These are phyloP conservation scores for Pseudotulostoma volvatum DNA, from an alignment of 495 filamentous ascomycete genomes.

Conservation along the genomic window DNA sequence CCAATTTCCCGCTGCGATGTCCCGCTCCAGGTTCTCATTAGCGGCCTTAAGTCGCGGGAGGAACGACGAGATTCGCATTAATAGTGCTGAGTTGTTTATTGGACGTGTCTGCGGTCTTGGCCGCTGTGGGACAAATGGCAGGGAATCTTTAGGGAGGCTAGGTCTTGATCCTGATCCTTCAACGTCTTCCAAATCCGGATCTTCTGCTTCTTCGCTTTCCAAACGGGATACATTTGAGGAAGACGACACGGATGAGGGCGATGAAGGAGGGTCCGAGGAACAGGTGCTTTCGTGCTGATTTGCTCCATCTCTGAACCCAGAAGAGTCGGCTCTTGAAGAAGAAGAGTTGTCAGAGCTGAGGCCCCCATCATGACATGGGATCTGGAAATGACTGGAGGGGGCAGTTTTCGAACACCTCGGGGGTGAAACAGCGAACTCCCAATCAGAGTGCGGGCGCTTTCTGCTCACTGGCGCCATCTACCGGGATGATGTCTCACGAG, in stretches of 20 bases:
- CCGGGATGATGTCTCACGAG: too few species aligned
- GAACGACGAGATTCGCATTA: slow-evolving; percentile 28
- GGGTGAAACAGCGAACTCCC: too few species aligned
- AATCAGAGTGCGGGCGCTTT: too few species aligned
- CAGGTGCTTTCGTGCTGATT: slow-evolving; percentile 27
- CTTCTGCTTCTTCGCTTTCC: slow-evolving; percentile 12
- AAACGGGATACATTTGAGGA: slow-evolving; percentile 13
- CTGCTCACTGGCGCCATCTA: too few species aligned
- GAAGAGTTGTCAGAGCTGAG: too few species aligned
- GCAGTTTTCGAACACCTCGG: too few species aligned
- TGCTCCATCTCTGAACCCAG: too few species aligned
- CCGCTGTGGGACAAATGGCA: slow-evolving; percentile 17
- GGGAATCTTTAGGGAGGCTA: neutral
- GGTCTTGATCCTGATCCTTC: neutral
- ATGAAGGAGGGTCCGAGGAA: slow-evolving; percentile 20
- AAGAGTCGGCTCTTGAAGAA: too few species aligned
- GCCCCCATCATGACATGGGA: too few species aligned
- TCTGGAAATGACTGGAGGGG: too few species aligned
- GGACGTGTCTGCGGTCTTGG: slow-evolving; percentile 23
- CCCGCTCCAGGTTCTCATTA: slow-evolving; percentile 30
- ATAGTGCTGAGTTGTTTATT: slow-evolving; percentile 13
- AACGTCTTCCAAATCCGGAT: too few species aligned
- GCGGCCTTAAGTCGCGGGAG: slow-evolving; percentile 31
- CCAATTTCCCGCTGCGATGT: slow-evolving; percentile 22
- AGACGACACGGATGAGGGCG: slow-evolving; percentile 14